phyloP scores from a whole-genome alignment of 306 rosid genomes.

The Hippophae gyantsensis region DNA sequence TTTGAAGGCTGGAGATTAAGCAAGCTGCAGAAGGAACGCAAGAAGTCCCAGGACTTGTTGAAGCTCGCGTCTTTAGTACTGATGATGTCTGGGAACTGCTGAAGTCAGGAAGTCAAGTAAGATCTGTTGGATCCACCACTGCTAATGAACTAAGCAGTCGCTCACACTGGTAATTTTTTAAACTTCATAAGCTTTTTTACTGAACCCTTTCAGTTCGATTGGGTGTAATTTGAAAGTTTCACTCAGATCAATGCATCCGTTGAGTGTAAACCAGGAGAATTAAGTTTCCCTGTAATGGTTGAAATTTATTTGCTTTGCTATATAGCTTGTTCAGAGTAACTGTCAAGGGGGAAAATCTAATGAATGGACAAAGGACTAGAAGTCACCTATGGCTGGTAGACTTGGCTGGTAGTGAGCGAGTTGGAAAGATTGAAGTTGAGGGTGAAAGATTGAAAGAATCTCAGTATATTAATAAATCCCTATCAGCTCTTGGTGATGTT shows the following conservation, averaged over 20 bases:
- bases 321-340: constrained; percentile 84
- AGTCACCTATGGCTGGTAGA: constrained; percentile 98
- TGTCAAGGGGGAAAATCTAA: constrained; percentile 60
- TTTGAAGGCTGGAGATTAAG: constrained; percentile 78
- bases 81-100: constrained; percentile 81
- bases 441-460: constrained; percentile 98
- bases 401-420: constrained; percentile 98
- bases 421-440: constrained; percentile 91
- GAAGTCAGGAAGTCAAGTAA: constrained; percentile 59
- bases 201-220: background rate
- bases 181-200: no score
- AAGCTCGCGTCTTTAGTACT: constrained; percentile 55
- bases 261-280: background rate
- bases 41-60: constrained; percentile 93
- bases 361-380: constrained; percentile 69
- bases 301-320: constrained; percentile 23
- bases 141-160: constrained; percentile 97
- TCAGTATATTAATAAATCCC: constrained; percentile 90
- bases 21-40: constrained; percentile 91
- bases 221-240: background rate
- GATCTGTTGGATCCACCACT: constrained; percentile 96
- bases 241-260: background rate
- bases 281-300: background rate
- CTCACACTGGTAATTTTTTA: constrained; percentile 67
- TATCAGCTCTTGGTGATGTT: constrained; percentile 94